Evolutionary conservation across 768 basidiomycete species (phyloP).

Genomic region (Tubosaeta sp.): DNA sequence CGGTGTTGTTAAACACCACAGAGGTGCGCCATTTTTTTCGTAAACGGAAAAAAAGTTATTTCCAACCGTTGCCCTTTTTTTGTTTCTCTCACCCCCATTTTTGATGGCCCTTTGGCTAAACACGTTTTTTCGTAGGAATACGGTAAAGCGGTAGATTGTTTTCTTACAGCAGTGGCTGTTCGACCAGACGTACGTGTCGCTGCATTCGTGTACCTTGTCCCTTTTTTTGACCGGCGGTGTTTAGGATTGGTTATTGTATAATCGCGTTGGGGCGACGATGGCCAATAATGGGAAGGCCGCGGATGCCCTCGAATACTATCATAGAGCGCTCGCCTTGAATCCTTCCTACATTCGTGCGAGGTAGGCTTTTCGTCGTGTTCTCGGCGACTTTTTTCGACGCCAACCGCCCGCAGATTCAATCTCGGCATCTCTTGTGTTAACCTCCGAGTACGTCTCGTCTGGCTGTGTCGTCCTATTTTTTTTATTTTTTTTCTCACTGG

Average conservation of each 20-base stretch:
- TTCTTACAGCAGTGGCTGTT: constrained; percentile 79
- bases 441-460: constrained; percentile 52
- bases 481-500: not conserved
- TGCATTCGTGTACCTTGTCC: not conserved
- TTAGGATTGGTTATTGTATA: constrained; percentile 90
- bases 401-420: constrained; percentile 66
- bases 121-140: constrained; percentile 61
- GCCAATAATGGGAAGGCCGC: constrained; percentile 81
- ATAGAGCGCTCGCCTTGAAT: constrained; percentile 79
- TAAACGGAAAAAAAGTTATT: not conserved
- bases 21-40: constrained; percentile 50
- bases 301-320: constrained; percentile 85
- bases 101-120: not conserved
- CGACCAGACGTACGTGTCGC: constrained; percentile 67
- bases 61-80: not conserved
- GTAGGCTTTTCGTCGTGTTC: constrained; percentile 33
- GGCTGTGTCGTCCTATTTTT: not conserved
- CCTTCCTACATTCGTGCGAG: constrained; percentile 88
- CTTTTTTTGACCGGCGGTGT: not conserved
- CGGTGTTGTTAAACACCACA: constrained; percentile 86
- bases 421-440: constrained; percentile 91
- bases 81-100: not conserved
- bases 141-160: constrained; percentile 90
- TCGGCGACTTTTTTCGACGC: not conserved
- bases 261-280: constrained; percentile 90